Base-by-base conservation (phyloP, 345 rosid species). In the Bretschneidera sinensis region DNA sequence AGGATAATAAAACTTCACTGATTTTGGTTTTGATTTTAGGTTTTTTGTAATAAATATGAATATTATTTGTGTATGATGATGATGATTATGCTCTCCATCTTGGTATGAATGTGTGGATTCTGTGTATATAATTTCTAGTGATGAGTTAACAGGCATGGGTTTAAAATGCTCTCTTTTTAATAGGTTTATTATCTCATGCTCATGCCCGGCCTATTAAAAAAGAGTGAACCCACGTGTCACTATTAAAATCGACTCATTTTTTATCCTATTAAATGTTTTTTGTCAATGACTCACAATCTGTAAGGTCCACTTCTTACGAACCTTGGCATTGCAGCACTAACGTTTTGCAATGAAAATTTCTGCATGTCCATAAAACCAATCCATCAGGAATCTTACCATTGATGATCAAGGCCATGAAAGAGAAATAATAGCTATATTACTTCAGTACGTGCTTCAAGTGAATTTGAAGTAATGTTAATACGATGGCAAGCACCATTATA, bases 151-250 rank as follows among this genome's bases (percentile, higher is more conserved):
- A n/a, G n/a, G n/a, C n/a, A n/a, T n/a, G n/a, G n/a, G n/a, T n/a
- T n/a, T n/a, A n/a, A n/a, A n/a, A n/a, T n/a, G n/a, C n/a, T n/a
- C n/a, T n/a, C n/a, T n/a, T n/a, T n/a, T n/a, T n/a, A n/a, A n/a
- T n/a, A n/a, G n/a, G n/a, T n/a, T n/a, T n/a, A n/a, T n/a, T n/a
- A n/a, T n/a, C n/a, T n/a, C n/a, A n/a, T n/a, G n/a, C n/a, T n/a
- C n/a, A n/a, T n/a, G n/a, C n/a, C n/a, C n/a, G n/a, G n/a, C n/a
- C n/a, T n/a, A n/a, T n/a, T n/a, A n/a, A n/a, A n/a, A n/a, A n/a
- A n/a, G n/a, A n/a, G n/a, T n/a, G n/a, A n/a, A n/a, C n/a, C 97
- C 97, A 85, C 92, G 63, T 96, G 83, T 85, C 79, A 74, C 97
- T n/a, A n/a, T n/a, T n/a, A n/a, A n/a, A n/a, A n/a, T n/a, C n/a